Evolutionary conservation across 257 asterid species (phyloP).

Genomic region (Solanum pennellii): DNA sequence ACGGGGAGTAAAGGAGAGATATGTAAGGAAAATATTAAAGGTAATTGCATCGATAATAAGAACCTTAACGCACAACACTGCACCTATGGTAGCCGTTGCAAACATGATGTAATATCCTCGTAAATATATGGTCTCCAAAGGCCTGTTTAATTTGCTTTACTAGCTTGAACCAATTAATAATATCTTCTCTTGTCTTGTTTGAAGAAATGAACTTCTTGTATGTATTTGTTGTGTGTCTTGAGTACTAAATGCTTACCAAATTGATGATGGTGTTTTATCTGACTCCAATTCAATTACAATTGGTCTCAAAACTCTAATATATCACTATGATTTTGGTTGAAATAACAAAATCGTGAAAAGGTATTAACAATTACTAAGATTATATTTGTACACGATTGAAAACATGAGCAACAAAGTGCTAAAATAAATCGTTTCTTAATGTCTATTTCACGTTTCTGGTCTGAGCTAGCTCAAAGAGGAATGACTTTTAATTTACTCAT

Average conservation of each 20-base stretch:
- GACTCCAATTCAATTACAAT: too few species aligned
- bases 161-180: neutral
- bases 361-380: neutral
- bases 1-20: rapidly evolving
- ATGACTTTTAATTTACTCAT: neutral
- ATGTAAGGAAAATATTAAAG: neutral
- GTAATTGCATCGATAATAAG: neutral
- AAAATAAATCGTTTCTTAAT: neutral
- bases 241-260: neutral
- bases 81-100: neutral
- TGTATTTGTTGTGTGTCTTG: neutral
- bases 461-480: neutral
- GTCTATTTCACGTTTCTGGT: neutral
- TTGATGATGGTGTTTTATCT: too few species aligned
- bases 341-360: neutral
- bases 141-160: neutral
- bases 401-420: neutral
- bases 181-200: neutral
- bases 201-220: neutral
- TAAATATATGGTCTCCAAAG: neutral
- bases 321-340: neutral
- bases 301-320: too few species aligned
- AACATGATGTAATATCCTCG: neutral
- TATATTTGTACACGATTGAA: neutral
- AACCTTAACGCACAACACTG: rapidly evolving